Evolutionary conservation across 352 stramenopile species (phyloP).

Genomic region (Salisapilia sapeloensis): DNA sequence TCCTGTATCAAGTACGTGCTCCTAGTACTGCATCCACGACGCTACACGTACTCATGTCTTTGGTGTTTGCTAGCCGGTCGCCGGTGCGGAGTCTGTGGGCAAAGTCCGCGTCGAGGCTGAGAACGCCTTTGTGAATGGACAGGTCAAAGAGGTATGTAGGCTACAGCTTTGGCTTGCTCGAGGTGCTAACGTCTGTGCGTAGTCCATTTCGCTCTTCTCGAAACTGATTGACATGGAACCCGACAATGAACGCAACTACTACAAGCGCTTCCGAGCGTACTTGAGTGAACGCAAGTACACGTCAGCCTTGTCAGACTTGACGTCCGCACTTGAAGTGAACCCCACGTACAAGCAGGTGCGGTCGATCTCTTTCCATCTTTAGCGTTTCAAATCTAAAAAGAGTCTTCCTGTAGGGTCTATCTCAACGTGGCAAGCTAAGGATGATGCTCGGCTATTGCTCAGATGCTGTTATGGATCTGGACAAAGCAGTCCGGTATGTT

Average conservation of each 20-base stretch:
- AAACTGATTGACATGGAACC: conserved; percentile 70
- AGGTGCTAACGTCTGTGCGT: not conserved
- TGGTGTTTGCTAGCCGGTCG: conserved; percentile 5
- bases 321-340: conserved; percentile 49
- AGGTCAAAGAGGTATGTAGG: conserved; percentile 47
- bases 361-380: not conserved
- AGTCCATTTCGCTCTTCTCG: conserved; percentile 61
- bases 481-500: conserved; percentile 26
- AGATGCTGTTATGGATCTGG: conserved; percentile 39
- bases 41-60: too few relatives aligned
- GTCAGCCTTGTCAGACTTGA: conserved; percentile 48
- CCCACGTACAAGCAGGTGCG: conserved; percentile 55
- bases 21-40: too few relatives aligned
- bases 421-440: conserved; percentile 60
- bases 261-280: conserved; percentile 73
- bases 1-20: too few relatives aligned
- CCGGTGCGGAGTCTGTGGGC: conserved; percentile 16
- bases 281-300: conserved; percentile 68
- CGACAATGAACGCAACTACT: conserved; percentile 66
- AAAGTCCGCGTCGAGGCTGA: conserved; percentile 59
- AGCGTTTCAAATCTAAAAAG: not conserved
- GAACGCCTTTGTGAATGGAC: conserved; percentile 58
- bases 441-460: conserved; percentile 61
- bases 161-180: not conserved
- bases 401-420: conserved; percentile 10